Conservation (phyloP, 169 alveolate genomes). For the Pseudocohnilembus persalinus region DNA sequence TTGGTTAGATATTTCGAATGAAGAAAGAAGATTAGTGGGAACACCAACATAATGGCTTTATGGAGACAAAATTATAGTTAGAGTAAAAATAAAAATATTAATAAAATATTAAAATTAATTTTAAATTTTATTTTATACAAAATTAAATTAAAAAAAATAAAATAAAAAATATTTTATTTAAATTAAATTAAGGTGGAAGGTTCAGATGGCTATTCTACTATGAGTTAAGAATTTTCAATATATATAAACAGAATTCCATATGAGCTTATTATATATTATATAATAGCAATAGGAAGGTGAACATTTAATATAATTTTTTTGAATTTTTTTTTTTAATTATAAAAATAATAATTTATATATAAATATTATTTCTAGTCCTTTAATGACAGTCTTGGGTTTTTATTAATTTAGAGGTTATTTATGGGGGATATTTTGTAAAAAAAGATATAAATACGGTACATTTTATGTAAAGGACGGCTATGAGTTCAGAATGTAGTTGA, state of each 20-base stretch:
- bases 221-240: background rate
- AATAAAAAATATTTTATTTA: no score
- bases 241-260: background rate
- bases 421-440: background rate
- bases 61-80: background rate
- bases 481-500: background rate
- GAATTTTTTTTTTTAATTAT: no score
- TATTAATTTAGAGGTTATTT: background rate
- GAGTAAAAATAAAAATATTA: no score
- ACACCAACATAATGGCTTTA: background rate
- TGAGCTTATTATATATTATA: background rate
- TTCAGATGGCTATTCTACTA: background rate
- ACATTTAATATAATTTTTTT: no score
- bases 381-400: background rate
- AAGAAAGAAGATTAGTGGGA: background rate
- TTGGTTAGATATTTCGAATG: background rate
- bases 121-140: no score
- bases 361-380: background rate
- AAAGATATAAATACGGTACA: background rate
- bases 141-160: no score
- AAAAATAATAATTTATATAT: no score
- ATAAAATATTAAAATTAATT: no score
- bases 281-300: background rate
- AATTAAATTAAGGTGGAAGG: background rate
- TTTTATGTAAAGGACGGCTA: background rate